Conservation (phyloP, 768 basidiomycete genomes). For the Suillus americanus region DNA sequence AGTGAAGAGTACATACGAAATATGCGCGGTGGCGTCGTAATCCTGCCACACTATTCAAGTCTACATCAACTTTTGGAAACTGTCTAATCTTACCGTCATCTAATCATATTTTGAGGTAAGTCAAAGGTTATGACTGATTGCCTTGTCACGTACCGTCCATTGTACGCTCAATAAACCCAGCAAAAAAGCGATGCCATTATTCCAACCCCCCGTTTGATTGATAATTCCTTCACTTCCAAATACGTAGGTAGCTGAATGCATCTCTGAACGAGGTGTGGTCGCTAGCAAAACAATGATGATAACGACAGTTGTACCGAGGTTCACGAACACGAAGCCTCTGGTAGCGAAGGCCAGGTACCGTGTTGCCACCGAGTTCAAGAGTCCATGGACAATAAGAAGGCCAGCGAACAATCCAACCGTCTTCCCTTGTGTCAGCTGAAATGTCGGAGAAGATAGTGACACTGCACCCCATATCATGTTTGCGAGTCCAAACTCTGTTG, state of each 20-base stretch:
- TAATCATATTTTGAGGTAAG: conserved; percentile 18
- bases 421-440: conserved; percentile 47
- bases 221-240: conserved; percentile 74
- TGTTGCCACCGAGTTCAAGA: conserved; percentile 70
- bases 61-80: neutral
- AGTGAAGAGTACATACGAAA: conserved; percentile 53
- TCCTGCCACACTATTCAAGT: conserved; percentile 41
- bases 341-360: conserved; percentile 74
- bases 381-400: conserved; percentile 74
- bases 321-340: conserved; percentile 80
- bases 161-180: conserved; percentile 86
- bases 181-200: conserved; percentile 76
- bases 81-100: conserved; percentile 51
- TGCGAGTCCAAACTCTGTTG: conserved; percentile 80
- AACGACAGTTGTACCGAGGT: conserved; percentile 78
- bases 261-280: conserved; percentile 67
- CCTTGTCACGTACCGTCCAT: conserved; percentile 63
- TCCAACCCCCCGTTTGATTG: conserved; percentile 82
- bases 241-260: conserved; percentile 80
- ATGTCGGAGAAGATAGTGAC: conserved; percentile 5
- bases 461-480: conserved; percentile 83
- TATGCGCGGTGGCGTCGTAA: conserved; percentile 81
- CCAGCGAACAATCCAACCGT: conserved; percentile 76
- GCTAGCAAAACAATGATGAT: conserved; percentile 85
- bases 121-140: neutral